These are phyloP conservation scores for Tuber aestivum DNA, from an alignment of 495 filamentous ascomycete genomes.

Conservation along the genomic window DNA sequence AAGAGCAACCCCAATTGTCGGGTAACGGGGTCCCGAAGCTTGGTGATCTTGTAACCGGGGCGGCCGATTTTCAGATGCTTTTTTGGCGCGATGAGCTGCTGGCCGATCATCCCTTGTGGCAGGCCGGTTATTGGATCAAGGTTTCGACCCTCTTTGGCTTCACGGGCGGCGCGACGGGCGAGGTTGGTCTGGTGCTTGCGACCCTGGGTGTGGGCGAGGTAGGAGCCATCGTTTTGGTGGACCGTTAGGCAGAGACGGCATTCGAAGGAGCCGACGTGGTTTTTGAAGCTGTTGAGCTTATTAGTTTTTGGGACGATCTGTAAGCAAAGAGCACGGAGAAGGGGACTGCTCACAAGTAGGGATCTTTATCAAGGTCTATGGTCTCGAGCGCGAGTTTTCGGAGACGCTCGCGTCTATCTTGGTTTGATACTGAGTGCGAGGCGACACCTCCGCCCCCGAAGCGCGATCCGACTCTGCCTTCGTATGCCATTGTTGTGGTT, in stretches of 20 bases:
- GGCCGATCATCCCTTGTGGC: slow-evolving; percentile 66
- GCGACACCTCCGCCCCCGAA: slow-evolving; percentile 97
- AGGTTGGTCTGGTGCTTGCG: slow-evolving; percentile 99
- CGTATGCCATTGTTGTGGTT: slow-evolving; percentile 52
- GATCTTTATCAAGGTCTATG: slow-evolving; percentile 98
- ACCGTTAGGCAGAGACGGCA: slow-evolving; percentile 96
- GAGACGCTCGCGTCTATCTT: slow-evolving; percentile 91
- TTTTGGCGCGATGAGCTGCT: slow-evolving; percentile 62
- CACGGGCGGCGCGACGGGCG: slow-evolving; percentile 86
- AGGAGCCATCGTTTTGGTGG: slow-evolving; percentile 99
- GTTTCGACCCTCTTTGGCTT: slow-evolving; percentile 78
- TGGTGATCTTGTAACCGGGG: slow-evolving; percentile 97
- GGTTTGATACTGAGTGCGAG: slow-evolving; percentile 86
- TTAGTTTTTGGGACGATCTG: slow-evolving; percentile 15
- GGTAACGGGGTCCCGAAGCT: slow-evolving; percentile 83
- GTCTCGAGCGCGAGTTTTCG: slow-evolving; percentile 97
- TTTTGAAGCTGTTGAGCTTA: slow-evolving; percentile 64
- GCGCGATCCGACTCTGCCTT: slow-evolving; percentile 96
- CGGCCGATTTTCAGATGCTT: slow-evolving; percentile 95
- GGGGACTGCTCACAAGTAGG: slow-evolving; percentile 61
- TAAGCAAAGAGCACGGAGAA: neutral
- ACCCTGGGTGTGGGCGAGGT: slow-evolving; percentile 97
- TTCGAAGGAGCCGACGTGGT: slow-evolving; percentile 97
- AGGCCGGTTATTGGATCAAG: slow-evolving; percentile 69
- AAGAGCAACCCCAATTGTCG: slow-evolving; percentile 85